Percentiles rank a stretch among this genome's conserved stretches.
Conservation (phyloP, 1,284 basidiomycete species). For the Sporisorium scitamineum region DNA sequence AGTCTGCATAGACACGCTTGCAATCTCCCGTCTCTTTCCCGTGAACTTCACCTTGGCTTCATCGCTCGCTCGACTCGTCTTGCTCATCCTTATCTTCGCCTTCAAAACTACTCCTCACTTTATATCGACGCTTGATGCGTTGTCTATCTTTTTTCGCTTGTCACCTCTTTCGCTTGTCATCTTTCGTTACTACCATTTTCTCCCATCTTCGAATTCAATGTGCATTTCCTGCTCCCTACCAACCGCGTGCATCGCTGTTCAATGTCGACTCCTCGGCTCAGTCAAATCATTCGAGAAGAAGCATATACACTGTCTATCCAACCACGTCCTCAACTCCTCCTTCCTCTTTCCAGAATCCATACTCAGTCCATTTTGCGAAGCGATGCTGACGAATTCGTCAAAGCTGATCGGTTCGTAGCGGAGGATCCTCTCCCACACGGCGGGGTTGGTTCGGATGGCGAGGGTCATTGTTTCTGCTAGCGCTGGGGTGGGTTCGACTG, state of each 20-base stretch:
- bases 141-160: no score
- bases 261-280: conserved; percentile 25
- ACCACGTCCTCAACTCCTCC: conserved; percentile 38
- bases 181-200: conserved; percentile 3
- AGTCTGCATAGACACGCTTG: no score
- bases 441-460: conserved; percentile 17
- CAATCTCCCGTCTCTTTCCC: no score
- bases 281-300: conserved; percentile 40
- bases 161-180: no score
- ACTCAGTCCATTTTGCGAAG: conserved; percentile 8
- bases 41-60: no score
- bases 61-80: not conserved
- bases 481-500: conserved; percentile 20
- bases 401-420: conserved; percentile 50
- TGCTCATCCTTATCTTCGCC: not conserved
- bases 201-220: not conserved
- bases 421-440: conserved; percentile 24
- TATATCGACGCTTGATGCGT: conserved; percentile 25
- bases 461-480: conserved; percentile 25
- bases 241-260: no score
- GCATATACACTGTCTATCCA: conserved; percentile 45
- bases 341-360: conserved; percentile 35
- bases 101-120: not conserved
- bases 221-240: not conserved
- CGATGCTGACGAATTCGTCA: conserved; percentile 45